Evolutionary conservation across 306 rosid genomes (phyloP).

Genomic region (Quercus berberidifolia): DNA sequence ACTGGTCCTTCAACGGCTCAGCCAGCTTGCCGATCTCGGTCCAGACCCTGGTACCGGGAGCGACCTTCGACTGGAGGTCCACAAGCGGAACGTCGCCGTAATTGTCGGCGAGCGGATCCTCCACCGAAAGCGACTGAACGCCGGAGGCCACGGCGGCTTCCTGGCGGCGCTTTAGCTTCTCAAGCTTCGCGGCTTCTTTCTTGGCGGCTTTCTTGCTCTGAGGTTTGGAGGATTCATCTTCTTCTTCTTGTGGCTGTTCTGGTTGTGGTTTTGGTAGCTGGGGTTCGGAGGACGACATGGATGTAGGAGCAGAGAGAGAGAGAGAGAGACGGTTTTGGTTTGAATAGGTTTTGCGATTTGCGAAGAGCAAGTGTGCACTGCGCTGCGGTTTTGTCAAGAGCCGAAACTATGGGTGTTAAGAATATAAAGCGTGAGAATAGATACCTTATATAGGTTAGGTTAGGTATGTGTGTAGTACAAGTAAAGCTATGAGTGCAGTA

Average conservation of each 20-base stretch:
- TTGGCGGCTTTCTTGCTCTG: conserved; percentile 83
- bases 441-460: too few species aligned
- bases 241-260: background rate
- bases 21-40: conserved; percentile 44
- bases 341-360: too few species aligned
- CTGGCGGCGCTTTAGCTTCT: conserved; percentile 72
- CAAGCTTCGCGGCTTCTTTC: conserved; percentile 82
- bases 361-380: too few species aligned
- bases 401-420: too few species aligned
- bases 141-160: conserved; percentile 43
- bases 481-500: too few species aligned
- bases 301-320: too few species aligned
- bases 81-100: conserved; percentile 68
- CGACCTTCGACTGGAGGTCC: conserved; percentile 63
- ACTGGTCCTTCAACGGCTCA: conserved; percentile 26
- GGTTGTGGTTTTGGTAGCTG: background rate
- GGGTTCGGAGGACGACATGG: too few species aligned
- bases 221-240: conserved; percentile 34
- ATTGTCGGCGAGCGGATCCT: conserved; percentile 59
- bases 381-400: too few species aligned
- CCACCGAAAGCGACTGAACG: conserved; percentile 33
- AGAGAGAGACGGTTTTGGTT: too few species aligned
- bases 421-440: too few species aligned
- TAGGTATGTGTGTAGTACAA: too few species aligned
- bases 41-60: conserved; percentile 42